Evolutionary conservation across 768 basidiomycete genomes (phyloP).

Genomic region (Termitomyces sp.): DNA sequence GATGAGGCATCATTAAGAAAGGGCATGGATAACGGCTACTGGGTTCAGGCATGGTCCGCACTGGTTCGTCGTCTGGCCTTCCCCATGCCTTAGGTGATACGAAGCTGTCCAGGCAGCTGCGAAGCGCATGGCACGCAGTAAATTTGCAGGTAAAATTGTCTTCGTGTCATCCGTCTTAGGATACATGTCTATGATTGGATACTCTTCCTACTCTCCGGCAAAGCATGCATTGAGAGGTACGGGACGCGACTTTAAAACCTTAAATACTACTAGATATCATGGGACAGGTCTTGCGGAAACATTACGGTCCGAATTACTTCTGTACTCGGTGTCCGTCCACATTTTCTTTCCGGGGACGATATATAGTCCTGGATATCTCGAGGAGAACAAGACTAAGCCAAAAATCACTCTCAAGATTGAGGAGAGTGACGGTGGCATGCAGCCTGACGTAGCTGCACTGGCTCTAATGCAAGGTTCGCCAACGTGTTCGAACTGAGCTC

Average conservation of each 20-base stretch:
- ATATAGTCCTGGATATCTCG: conserved; percentile 67
- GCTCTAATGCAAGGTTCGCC: conserved; percentile 50
- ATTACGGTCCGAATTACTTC: conserved; percentile 73
- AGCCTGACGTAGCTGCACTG: conserved; percentile 58
- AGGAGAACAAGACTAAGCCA: conserved; percentile 78
- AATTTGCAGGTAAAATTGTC: conserved; percentile 62
- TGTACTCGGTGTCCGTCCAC: conserved; percentile 77
- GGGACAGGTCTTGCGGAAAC: conserved; percentile 75
- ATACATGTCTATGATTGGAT: conserved; percentile 75
- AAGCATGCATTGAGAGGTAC: conserved; percentile 85
- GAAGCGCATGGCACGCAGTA: conserved; percentile 56
- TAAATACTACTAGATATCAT: not conserved
- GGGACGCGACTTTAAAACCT: conserved; percentile 5
- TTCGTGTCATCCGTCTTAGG: conserved; percentile 77
- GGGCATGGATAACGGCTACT: conserved; percentile 40
- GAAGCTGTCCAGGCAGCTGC: conserved; percentile 52
- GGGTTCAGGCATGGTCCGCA: conserved; percentile 53
- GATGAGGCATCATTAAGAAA: conserved; percentile 47
- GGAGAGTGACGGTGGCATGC: conserved; percentile 58
- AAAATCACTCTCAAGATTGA: conserved; percentile 74
- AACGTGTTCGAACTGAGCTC: not conserved
- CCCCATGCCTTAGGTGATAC: conserved; percentile 20
- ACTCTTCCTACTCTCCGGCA: conserved; percentile 73
- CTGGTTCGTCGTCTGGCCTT: conserved; percentile 40
- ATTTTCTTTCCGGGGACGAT: conserved; percentile 85